These are phyloP conservation scores for Leishmania mexicana DNA, from an alignment of 208 protist genomes.

Conservation along the genomic window DNA sequence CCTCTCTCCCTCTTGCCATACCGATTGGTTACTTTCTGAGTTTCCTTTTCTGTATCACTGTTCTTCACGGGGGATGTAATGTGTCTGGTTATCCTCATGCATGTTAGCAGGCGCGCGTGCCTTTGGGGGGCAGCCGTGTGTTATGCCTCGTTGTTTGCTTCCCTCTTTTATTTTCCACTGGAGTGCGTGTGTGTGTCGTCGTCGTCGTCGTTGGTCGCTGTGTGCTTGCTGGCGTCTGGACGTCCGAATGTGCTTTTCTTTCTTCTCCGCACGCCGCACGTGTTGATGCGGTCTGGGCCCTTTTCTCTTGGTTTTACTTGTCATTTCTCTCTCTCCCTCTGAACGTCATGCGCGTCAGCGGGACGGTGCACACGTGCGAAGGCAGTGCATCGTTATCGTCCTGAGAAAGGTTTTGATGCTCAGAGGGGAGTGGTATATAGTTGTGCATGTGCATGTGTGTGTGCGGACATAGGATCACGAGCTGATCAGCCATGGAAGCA, in stretches of 20 bases:
- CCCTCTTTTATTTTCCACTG: not conserved
- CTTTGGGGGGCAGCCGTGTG: not conserved
- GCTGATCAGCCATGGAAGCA: not conserved
- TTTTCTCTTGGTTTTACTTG: not conserved
- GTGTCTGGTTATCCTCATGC: not conserved
- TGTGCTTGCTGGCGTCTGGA: not conserved
- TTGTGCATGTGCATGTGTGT: not conserved
- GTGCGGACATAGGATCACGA: not conserved
- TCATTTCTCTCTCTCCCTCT: not conserved
- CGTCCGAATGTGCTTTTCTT: not conserved
- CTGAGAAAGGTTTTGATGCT: not conserved
- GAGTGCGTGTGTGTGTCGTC: not conserved
- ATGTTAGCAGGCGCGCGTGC: not conserved
- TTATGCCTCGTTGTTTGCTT: not conserved
- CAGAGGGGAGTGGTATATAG: not conserved
- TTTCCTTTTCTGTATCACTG: not conserved
- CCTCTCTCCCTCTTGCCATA: not conserved
- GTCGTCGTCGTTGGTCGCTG: not conserved
- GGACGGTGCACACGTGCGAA: not conserved
- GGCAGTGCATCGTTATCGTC: not conserved
- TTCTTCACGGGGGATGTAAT: not conserved
- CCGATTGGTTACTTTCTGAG: not conserved
- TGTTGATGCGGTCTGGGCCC: not conserved
- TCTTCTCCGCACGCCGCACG: not conserved
- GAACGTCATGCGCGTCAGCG: not conserved